These are phyloP conservation scores for Botrytis galanthina DNA, from an alignment of 2,329 filamentous ascomycete species.

Conservation along the genomic window DNA sequence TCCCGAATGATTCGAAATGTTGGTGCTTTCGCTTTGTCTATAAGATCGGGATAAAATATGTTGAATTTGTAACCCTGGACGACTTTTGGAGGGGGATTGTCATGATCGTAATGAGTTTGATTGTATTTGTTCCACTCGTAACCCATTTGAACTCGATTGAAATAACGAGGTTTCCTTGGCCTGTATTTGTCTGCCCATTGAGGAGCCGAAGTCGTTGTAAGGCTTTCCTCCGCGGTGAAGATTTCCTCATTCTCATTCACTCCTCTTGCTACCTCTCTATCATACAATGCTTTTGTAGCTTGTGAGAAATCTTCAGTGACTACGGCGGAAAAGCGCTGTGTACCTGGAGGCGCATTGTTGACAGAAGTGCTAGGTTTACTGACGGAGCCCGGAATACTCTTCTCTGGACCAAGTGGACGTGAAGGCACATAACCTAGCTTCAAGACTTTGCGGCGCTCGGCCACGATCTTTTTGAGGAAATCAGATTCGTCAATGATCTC, in stretches of 20 bases:
- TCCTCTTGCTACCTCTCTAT: slow-evolving; percentile 87
- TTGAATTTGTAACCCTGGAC: slow-evolving; percentile 99
- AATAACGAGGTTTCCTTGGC: slow-evolving; percentile 90
- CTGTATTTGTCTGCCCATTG: slow-evolving; percentile 83
- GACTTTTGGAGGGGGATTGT: slow-evolving; percentile 95
- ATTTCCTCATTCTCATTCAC: slow-evolving; percentile 94
- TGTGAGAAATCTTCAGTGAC: slow-evolving; percentile 80
- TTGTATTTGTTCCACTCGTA: slow-evolving; percentile 99
- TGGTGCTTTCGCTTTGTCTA: slow-evolving; percentile 90
- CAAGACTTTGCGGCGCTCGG: slow-evolving; percentile 58
- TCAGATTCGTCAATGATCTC: slow-evolving; percentile 56
- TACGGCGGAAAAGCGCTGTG: slow-evolving; percentile 66
- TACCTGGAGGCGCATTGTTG: slow-evolving; percentile 51
- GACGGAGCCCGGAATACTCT: slow-evolving; percentile 36
- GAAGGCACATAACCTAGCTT: slow-evolving; percentile 69
- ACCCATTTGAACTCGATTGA: slow-evolving; percentile 97
- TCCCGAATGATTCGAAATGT: slow-evolving; percentile 96
- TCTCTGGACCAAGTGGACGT: slow-evolving; percentile 44
- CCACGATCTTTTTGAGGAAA: slow-evolving; percentile 56
- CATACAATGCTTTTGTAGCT: slow-evolving; percentile 84
- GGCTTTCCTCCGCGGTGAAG: slow-evolving; percentile 83
- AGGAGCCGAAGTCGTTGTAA: slow-evolving; percentile 62
- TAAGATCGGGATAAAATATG: slow-evolving; percentile 96
- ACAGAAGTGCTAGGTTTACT: slow-evolving; percentile 40
- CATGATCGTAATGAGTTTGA: slow-evolving; percentile 98